Evolutionary conservation across 139 green algal genomes (phyloP).

Genomic region (Micractinium sp.): DNA sequence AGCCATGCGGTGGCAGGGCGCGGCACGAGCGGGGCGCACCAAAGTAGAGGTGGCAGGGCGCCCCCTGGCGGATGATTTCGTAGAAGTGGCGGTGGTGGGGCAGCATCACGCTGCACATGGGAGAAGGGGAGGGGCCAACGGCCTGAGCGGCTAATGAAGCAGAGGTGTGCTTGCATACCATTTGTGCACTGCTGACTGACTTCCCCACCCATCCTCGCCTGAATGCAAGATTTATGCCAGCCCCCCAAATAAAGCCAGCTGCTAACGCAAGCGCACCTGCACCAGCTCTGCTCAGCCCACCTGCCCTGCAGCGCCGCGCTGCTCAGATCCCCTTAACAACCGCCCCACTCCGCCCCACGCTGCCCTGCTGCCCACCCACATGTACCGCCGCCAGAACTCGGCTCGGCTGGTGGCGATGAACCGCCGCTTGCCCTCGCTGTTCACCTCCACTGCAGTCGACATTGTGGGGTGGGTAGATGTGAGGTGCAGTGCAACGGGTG

Average conservation of each 20-base stretch:
- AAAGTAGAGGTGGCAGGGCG: constrained; percentile 91
- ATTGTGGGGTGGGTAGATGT: background rate
- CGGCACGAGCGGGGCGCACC: background rate
- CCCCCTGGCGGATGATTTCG: constrained; percentile 66
- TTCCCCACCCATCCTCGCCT: background rate
- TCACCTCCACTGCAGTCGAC: constrained; percentile 40
- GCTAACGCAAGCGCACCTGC: background rate
- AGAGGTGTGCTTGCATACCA: no score
- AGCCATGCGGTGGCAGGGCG: no score
- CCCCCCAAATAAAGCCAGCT: no score
- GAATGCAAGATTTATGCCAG: background rate
- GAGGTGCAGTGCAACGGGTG: background rate
- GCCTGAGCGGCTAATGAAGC: no score
- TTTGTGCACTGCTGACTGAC: background rate
- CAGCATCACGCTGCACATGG: constrained; percentile 1
- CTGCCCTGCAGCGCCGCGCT: no score
- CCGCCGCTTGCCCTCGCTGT: constrained; percentile 29
- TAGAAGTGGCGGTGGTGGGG: constrained; percentile 56
- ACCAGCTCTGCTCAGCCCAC: background rate
- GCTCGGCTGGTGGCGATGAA: constrained; percentile 55
- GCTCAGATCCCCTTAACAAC: no score
- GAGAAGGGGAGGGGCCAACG: background rate
- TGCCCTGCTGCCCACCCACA: no score
- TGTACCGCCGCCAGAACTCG: constrained; percentile 55
- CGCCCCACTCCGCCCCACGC: no score